Conservation (phyloP, 352 stramenopile species). For the Halophytophthora polymorphica region DNA sequence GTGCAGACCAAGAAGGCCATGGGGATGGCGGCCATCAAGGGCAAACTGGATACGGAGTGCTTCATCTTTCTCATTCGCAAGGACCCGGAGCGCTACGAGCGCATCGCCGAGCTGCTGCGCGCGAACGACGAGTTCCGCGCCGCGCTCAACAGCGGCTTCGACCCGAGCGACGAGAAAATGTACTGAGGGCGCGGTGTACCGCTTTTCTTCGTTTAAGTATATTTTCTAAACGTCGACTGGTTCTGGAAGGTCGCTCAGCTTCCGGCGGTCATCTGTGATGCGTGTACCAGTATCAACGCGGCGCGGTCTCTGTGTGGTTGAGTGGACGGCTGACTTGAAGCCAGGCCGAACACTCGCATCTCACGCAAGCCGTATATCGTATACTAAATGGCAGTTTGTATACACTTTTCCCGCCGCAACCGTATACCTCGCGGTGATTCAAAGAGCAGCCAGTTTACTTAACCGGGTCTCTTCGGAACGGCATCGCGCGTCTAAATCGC, state of each 20-base stretch:
- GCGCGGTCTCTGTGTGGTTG: no score
- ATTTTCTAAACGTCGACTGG: not conserved
- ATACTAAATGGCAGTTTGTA: no score
- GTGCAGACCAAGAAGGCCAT: constrained; percentile 83
- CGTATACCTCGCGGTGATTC: no score
- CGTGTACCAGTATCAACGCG: no score
- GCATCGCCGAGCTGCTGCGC: constrained; percentile 75
- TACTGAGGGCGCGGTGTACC: constrained; percentile 40
- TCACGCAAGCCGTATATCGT: no score
- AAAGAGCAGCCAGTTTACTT: no score
- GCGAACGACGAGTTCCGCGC: constrained; percentile 85
- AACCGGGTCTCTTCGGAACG: no score
- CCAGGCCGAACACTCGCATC: no score
- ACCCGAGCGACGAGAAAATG: constrained; percentile 87
- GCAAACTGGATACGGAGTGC: constrained; percentile 85
- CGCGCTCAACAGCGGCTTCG: constrained; percentile 86
- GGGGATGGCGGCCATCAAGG: constrained; percentile 76
- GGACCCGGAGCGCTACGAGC: constrained; percentile 76
- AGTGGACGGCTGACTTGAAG: no score
- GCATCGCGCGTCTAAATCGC: no score
- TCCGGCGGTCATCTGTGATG: no score
- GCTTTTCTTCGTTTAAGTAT: not conserved
- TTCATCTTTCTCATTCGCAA: constrained; percentile 90
- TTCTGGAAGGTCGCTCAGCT: constrained; percentile 10
- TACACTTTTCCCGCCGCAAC: no score